Percentiles rank a stretch among this genome's conserved stretches.
Conservation (phyloP, 805 yeast species). For the Yamadazyma takamatsuzukensis region DNA sequence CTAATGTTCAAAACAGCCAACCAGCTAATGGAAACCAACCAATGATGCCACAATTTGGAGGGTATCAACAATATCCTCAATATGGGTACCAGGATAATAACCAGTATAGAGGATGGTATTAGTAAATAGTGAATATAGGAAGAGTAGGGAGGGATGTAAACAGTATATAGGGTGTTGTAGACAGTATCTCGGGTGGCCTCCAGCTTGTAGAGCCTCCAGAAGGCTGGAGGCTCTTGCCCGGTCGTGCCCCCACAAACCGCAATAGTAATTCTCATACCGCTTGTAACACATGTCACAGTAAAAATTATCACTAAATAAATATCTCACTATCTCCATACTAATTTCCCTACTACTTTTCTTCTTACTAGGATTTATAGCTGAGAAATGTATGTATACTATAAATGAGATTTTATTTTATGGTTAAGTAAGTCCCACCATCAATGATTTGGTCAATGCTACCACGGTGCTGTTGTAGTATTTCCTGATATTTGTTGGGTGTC, state of each 20-base stretch:
- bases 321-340: background rate
- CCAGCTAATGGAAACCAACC: constrained; percentile 26
- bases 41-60: constrained; percentile 40
- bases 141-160: constrained; percentile 2
- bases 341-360: background rate
- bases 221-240: constrained; percentile 4
- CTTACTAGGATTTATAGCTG: too few relatives aligned
- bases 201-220: background rate
- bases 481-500: too few relatives aligned
- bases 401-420: too few relatives aligned
- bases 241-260: too few relatives aligned
- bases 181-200: background rate
- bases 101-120: constrained; percentile 44
- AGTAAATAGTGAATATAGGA: constrained; percentile 11
- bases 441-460: too few relatives aligned
- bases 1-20: constrained; percentile 14
- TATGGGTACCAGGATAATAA: constrained; percentile 41
- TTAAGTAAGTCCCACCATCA: too few relatives aligned
- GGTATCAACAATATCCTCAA: constrained; percentile 47
- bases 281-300: constrained; percentile 10
- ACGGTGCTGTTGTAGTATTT: too few relatives aligned
- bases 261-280: constrained; percentile 12
- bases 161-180: background rate
- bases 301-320: constrained; percentile 9
- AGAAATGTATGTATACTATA: too few relatives aligned